A percentile compares a stretch with the other conserved stretches of the same genome.
Evolutionary conservation across 2,329 filamentous ascomycete genomes (phyloP).

Genomic region (Nemania abortiva): DNA sequence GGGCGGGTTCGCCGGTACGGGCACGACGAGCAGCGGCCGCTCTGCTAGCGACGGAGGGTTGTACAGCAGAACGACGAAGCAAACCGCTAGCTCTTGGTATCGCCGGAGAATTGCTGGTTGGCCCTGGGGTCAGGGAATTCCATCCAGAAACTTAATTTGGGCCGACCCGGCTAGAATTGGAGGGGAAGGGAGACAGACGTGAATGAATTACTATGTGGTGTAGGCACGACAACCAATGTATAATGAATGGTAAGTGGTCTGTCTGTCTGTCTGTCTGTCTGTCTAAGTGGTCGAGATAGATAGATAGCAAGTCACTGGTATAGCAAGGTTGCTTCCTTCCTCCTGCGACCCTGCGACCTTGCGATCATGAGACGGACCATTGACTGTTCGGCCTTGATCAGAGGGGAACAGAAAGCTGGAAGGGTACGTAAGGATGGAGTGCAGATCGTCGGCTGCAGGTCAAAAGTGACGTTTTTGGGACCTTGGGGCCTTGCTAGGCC

Average conservation of each 20-base stretch:
- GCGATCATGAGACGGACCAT: conserved; percentile 29
- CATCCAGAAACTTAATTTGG: conserved; percentile 29
- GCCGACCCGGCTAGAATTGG: conserved; percentile 27
- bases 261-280: too few relatives aligned
- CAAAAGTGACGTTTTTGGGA: conserved; percentile 47
- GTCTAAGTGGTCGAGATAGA: conserved; percentile 4
- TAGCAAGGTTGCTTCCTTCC: conserved; percentile 33
- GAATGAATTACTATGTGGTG: conserved; percentile 16
- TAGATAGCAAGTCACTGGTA: neutral
- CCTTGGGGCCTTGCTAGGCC: conserved; percentile 21
- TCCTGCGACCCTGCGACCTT: conserved; percentile 28
- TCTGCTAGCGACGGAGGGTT: conserved; percentile 21
- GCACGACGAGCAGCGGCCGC: conserved; percentile 36
- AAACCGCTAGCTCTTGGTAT: conserved; percentile 17
- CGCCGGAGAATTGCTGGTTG: conserved; percentile 32
- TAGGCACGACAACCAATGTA: conserved; percentile 20
- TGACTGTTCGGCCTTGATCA: conserved; percentile 33
- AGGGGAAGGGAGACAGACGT: neutral
- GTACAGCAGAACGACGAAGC: conserved; percentile 5
- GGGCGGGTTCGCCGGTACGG: conserved; percentile 25
- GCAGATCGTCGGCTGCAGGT: conserved; percentile 44
- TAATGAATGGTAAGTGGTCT: neutral
- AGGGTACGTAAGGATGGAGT: conserved; percentile 35
- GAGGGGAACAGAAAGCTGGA: conserved; percentile 33
- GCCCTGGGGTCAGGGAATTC: conserved; percentile 19